Base-by-base conservation (phyloP, 2,329 filamentous ascomycete genomes). In the Microsporum canis region DNA sequence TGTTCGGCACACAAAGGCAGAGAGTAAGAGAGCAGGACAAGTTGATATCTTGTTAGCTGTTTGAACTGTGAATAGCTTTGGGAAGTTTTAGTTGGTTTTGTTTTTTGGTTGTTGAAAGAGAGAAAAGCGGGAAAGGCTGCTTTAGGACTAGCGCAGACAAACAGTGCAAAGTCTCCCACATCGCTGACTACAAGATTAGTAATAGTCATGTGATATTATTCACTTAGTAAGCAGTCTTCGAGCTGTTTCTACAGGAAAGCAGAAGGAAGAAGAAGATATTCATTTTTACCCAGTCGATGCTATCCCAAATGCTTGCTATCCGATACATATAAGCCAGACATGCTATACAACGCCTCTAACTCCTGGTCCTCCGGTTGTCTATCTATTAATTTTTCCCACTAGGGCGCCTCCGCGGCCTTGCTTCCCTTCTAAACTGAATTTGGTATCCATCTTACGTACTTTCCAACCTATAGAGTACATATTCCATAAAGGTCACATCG, bases 401-500 rank as follows among this genome's bases (percentile, higher is more conserved):
- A 39, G 34, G 5, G 34, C 34, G 17, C 1, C 17, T 23, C 17
- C 17, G 17, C 17, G 17, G 17, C 17, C 17, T 23, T 23, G 17
- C 17, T 23, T 23, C 17, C 17, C 17, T 23, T 23, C 17, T 23
- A 23, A 23, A 23, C 17, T 23, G 17, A 23, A 23, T 23, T 23
- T 23, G 17, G 17, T 23, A 23, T 23, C 17, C 17, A 23, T 23
- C 17, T 23, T 23, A 23, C 17, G 17, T 23, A 23, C 17, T 23
- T 23, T 23, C 23, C 7, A 6, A 51, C n/a, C 31, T 33, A 51
- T 12, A 51, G 23, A 27, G 41, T 31, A 36, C 62, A 63, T 49
- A 33, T 8, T 27, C 62, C 62, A 43, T 59, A 63, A 14, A 63
- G 31, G 27, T 63, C 62, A 31, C 62, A 63, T 36, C 49, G 49